Evolutionary conservation across 257 asterid genomes (phyloP), one percentile per base, ranked within the genome.

Genomic region (Ligustrum vulgare): DNA sequence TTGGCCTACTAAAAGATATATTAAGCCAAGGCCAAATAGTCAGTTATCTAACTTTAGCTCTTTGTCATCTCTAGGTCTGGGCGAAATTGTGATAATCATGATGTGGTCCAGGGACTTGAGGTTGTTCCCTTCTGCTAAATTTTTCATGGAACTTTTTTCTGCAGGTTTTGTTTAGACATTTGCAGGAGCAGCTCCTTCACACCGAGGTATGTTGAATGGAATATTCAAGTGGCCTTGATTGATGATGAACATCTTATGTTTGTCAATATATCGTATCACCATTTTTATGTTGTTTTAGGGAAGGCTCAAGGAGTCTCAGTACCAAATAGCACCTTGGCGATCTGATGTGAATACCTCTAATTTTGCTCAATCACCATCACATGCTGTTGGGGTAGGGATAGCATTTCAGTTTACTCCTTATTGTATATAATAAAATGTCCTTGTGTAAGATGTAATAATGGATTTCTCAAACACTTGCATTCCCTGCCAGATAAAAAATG

Each of bases 111-210:
- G n/a, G 34, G 54, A 37, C 32, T 37, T 68, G 76, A 75, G 80
- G 69, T 72, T 70, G 69, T 72, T 37, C 72, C 64, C 70, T 73
- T 64, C 18, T 51, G 25, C 62, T 8, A 33, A 68, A 60, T 67
- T 74, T 16, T 70, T 58, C 23, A 58, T 72, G 58, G 51, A 69
- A 70, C 65, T 62, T 71, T 76, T 76, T 58, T 20, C 84, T 82
- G 87, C 90, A 93, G 98, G 97, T 95, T 81, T 82, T 95, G 78
- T 95, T 93, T 76, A 87, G 97, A 84, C 99, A 95, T 86, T 87
- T 95, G 87, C 98, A 91, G 75, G 98, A 95, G 82, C 97, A 93
- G 82, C 99, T 95, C 82, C 91, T 89, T 79, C 86, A 90, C 60
- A 91, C 96, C n/a, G 98, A 91, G 97, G 98, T 94, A 86, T 79